Conservation (phyloP, 805 yeast species). For the Vanderwaltozyma tropicalis region DNA sequence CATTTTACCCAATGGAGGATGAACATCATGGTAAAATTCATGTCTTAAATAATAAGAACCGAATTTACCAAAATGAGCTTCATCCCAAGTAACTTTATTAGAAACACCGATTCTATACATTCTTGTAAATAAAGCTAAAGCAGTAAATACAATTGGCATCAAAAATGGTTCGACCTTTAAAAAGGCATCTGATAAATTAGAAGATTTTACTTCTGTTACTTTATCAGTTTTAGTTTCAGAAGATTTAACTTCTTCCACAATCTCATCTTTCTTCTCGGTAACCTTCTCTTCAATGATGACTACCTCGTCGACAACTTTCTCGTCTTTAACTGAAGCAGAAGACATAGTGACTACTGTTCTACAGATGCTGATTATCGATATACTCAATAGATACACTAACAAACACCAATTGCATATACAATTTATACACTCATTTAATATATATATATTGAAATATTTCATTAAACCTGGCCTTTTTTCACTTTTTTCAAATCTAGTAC, state of each 20-base stretch:
- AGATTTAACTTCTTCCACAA: no score
- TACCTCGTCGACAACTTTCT: background rate
- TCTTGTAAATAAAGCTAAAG: slow-evolving; percentile 43
- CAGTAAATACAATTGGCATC: slow-evolving; percentile 37
- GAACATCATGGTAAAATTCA: slow-evolving; percentile 79
- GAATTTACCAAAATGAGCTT: slow-evolving; percentile 82
- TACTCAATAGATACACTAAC: no score
- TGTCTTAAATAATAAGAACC: slow-evolving; percentile 73
- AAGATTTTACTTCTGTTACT: background rate
- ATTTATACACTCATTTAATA: no score
- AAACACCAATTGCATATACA: no score
- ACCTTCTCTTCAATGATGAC: background rate
- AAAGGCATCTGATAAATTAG: slow-evolving; percentile 4
- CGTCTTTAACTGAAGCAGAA: no score
- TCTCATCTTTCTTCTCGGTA: background rate
- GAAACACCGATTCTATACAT: slow-evolving; percentile 47
- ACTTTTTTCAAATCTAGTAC: background rate
- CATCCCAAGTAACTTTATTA: slow-evolving; percentile 73
- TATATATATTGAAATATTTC: no score
- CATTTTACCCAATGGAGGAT: slow-evolving; percentile 81
- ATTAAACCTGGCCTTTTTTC: no score
- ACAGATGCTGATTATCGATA: no score
- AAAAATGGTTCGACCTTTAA: slow-evolving; percentile 26
- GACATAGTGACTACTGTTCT: no score
- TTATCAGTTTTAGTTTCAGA: slow-evolving; percentile 1